Percentiles rank a stretch among this genome's conserved stretches.
Conservation (phyloP, 2,329 filamentous ascomycete genomes). For the Ramularia collo-cygni region DNA sequence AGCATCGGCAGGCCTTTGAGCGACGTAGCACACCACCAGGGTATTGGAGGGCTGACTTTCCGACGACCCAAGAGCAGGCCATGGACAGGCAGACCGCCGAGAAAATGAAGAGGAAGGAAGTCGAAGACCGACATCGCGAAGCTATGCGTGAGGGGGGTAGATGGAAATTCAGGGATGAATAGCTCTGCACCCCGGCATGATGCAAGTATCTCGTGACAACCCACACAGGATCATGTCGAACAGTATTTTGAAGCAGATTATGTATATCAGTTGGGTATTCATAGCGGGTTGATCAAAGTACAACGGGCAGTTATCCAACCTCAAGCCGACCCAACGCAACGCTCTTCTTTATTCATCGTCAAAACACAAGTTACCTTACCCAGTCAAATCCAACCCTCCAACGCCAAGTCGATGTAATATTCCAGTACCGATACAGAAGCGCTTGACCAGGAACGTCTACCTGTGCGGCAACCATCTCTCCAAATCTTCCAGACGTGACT, state of each 20-base stretch:
- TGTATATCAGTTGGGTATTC: no score
- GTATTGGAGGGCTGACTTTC: conserved; percentile 88
- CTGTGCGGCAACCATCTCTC: conserved; percentile 20
- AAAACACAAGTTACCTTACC: no score
- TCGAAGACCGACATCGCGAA: conserved; percentile 71
- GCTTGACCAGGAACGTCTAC: not conserved
- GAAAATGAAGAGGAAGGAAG: conserved; percentile 54
- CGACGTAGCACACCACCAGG: conserved; percentile 70
- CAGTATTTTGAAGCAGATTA: no score
- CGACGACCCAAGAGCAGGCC: conserved; percentile 72
- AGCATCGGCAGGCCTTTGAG: conserved; percentile 67
- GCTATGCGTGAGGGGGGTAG: conserved; percentile 69
- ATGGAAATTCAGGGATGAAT: conserved; percentile 78
- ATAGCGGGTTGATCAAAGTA: no score
- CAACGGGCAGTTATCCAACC: no score
- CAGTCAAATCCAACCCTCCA: no score
- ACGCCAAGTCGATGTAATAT: no score
- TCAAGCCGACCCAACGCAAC: no score
- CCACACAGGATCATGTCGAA: no score
- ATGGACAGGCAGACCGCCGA: conserved; percentile 59
- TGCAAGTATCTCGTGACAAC: no score
- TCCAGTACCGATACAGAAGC: no score
- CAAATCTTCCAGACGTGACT: conserved; percentile 23
- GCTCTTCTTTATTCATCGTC: no score
- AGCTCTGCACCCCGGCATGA: not conserved